phyloP scores from a whole-genome alignment of 1,139 yeast genomes.

The Pichia terricola region DNA sequence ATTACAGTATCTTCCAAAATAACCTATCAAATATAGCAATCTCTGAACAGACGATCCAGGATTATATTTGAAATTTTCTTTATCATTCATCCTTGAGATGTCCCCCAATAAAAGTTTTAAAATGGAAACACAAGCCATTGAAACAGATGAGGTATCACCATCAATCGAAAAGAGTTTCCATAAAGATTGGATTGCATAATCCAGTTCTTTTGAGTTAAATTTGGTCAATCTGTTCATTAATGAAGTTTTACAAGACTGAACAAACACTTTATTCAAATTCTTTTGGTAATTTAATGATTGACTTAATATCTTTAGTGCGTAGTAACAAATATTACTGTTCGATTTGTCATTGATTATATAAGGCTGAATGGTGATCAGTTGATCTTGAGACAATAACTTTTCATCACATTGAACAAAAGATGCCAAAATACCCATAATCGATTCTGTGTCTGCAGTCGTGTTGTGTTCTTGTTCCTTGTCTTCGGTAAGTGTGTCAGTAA shows the following conservation, averaged over 20 bases:
- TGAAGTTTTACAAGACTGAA: constrained; percentile 40
- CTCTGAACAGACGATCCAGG: constrained; percentile 37
- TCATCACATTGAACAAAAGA: constrained; percentile 43
- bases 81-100: background rate
- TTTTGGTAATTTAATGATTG: constrained; percentile 33
- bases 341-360: constrained; percentile 40
- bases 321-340: constrained; percentile 31
- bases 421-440: constrained; percentile 40
- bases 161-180: constrained; percentile 34
- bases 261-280: constrained; percentile 42
- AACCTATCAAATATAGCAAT: constrained; percentile 54
- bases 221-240: constrained; percentile 49
- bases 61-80: constrained; percentile 24
- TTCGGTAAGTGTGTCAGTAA: constrained; percentile 15
- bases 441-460: constrained; percentile 22
- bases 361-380: constrained; percentile 52
- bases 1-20: constrained; percentile 59
- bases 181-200: constrained; percentile 60
- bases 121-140: constrained; percentile 48
- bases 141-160: constrained; percentile 36
- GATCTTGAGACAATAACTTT: constrained; percentile 50
- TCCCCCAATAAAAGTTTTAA: constrained; percentile 28
- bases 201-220: constrained; percentile 47
- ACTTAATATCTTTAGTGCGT: constrained; percentile 46
- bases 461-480: constrained; percentile 3